Evolutionary conservation across 768 basidiomycete genomes (phyloP).

Genomic region (Xerocomellus intermedius): DNA sequence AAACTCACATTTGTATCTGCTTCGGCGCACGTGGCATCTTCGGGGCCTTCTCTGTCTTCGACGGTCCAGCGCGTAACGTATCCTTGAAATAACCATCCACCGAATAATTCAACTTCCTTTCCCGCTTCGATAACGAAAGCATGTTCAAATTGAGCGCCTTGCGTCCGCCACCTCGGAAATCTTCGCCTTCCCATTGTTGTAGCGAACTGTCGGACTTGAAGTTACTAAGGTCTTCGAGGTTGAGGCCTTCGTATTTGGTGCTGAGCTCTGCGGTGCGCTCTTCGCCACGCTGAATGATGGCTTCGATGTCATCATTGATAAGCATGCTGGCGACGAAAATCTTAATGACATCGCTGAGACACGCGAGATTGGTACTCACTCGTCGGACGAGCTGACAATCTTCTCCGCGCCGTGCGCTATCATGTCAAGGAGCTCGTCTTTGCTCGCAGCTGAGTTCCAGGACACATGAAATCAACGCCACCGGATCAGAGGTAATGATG

Average conservation of each 20-base stretch:
- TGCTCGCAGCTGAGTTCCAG: constrained; percentile 67
- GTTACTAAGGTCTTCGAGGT: constrained; percentile 92
- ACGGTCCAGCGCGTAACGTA: constrained; percentile 74
- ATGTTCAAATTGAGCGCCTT: constrained; percentile 74
- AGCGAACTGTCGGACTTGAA: constrained; percentile 93
- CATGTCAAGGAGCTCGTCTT: constrained; percentile 97
- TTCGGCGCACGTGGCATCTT: constrained; percentile 86
- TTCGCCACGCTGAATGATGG: constrained; percentile 88
- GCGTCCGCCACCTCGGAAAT: constrained; percentile 77
- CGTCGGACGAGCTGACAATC: constrained; percentile 80
- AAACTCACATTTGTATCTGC: constrained; percentile 73
- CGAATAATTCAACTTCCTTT: constrained; percentile 91
- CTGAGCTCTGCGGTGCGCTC: constrained; percentile 85
- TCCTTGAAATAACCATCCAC: constrained; percentile 97
- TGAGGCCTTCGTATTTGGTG: constrained; percentile 89
- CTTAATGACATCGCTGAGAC: neutral
- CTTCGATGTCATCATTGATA: constrained; percentile 91
- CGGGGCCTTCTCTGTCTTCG: constrained; percentile 77
- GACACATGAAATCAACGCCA: neutral
- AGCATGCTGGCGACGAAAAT: constrained; percentile 46
- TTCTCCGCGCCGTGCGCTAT: constrained; percentile 97
- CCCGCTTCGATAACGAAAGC: constrained; percentile 87
- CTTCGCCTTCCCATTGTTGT: constrained; percentile 95
- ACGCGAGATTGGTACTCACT: constrained; percentile 44
- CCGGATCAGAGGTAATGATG: neutral